Conservation (phyloP, 2,329 filamentous ascomycete species). For the Orbilia javanica region DNA sequence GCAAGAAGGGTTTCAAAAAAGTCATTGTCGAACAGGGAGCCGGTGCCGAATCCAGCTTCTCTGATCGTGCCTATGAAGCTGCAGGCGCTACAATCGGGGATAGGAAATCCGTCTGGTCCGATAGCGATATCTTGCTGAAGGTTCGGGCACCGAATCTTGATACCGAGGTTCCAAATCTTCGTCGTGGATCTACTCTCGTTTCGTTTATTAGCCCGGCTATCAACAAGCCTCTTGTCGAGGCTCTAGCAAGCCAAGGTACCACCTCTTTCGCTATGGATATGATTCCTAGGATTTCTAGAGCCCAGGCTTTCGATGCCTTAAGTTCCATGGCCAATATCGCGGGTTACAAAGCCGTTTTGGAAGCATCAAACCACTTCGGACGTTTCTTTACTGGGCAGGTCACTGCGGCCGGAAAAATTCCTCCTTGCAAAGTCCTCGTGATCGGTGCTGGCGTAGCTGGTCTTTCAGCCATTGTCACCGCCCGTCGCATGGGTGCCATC, state of each 20-base stretch:
- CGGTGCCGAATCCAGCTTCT: constrained; percentile 81
- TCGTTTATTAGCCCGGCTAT: constrained; percentile 86
- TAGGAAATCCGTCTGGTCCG: constrained; percentile 76
- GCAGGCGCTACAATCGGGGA: constrained; percentile 84
- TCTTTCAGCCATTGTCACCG: constrained; percentile 85
- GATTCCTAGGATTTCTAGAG: constrained; percentile 88
- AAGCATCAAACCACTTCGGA: constrained; percentile 89
- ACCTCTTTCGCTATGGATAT: constrained; percentile 92
- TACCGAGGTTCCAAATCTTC: constrained; percentile 77
- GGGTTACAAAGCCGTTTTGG: constrained; percentile 90
- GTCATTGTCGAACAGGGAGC: constrained; percentile 84
- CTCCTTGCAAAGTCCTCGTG: constrained; percentile 88
- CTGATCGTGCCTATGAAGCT: constrained; percentile 79
- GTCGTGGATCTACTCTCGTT: constrained; percentile 79
- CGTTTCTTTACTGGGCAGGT: constrained; percentile 90
- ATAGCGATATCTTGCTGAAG: constrained; percentile 84
- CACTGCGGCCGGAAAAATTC: constrained; percentile 86
- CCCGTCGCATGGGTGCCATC: constrained; percentile 86
- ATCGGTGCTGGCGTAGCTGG: constrained; percentile 92
- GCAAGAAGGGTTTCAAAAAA: constrained; percentile 85
- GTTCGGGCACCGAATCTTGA: constrained; percentile 79
- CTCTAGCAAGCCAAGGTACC: constrained; percentile 76
- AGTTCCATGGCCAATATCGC: constrained; percentile 96
- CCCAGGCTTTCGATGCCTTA: constrained; percentile 69
- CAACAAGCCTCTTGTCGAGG: constrained; percentile 80